Percentiles rank a stretch among this genome's conserved stretches.
These are phyloP conservation scores for Clausena lansium DNA, from an alignment of 345 rosid genomes.

Conservation along the genomic window DNA sequence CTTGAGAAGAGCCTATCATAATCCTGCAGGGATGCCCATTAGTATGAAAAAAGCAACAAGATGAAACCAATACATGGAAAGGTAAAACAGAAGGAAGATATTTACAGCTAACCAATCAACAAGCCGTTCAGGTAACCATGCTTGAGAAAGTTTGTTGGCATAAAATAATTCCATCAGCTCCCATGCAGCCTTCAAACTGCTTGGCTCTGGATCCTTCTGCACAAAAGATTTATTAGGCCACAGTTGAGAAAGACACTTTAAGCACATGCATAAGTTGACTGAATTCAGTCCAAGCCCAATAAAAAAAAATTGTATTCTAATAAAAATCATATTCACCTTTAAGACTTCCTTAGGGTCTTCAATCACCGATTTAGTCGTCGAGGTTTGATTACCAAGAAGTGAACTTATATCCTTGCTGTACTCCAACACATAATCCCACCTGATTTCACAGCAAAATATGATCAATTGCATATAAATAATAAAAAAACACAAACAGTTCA, in stretches of 20 bases:
- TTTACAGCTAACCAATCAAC: slow-evolving; percentile 96
- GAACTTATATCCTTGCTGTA: slow-evolving; percentile 74
- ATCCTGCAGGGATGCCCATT: slow-evolving; percentile 51
- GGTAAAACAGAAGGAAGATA: slow-evolving; percentile 24
- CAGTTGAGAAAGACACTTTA: neutral
- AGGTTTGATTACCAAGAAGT: slow-evolving; percentile 54
- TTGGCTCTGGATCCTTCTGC: slow-evolving; percentile 59
- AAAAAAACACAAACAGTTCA: neutral
- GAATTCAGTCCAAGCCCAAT: neutral
- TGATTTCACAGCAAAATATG: slow-evolving; percentile 22
- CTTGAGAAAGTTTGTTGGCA: slow-evolving; percentile 65
- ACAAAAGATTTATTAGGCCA: neutral
- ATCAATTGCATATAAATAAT: neutral
- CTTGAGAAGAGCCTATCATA: slow-evolving; percentile 67
- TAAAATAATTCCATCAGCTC: slow-evolving; percentile 89
- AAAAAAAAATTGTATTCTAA: too few relatives aligned
- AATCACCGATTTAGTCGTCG: slow-evolving; percentile 34
- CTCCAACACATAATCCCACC: slow-evolving; percentile 93
- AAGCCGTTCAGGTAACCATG: slow-evolving; percentile 84
- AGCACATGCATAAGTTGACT: neutral
- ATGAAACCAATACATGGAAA: neutral
- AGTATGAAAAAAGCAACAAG: slow-evolving; percentile 6
- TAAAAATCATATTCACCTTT: slow-evolving; percentile 36
- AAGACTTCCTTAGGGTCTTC: slow-evolving; percentile 64
- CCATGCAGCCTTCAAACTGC: slow-evolving; percentile 90